phyloP scores from a whole-genome alignment of 169 alveolate species.

The Toxoplasma gondii region DNA sequence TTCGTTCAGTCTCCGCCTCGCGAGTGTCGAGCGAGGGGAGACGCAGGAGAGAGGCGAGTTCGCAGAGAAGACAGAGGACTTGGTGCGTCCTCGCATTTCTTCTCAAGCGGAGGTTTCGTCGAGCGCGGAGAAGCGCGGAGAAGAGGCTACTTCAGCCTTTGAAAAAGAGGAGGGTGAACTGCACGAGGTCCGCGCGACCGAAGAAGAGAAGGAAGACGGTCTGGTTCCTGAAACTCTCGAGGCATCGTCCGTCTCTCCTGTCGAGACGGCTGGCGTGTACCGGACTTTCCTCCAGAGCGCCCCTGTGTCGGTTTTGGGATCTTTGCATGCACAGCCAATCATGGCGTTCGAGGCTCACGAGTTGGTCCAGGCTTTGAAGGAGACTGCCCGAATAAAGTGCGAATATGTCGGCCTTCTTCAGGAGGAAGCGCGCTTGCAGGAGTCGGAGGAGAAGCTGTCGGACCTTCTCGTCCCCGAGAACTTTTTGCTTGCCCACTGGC shows the following conservation, averaged over 20 bases:
- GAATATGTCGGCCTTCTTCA: neutral
- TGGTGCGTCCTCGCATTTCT: neutral
- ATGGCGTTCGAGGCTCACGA: neutral
- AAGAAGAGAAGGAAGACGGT: no score
- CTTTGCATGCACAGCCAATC: neutral
- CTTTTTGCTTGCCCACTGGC: constrained; percentile 8
- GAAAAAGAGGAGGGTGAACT: no score
- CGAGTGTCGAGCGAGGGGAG: neutral
- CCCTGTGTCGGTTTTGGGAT: no score
- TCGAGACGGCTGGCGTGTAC: no score
- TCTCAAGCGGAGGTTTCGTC: neutral
- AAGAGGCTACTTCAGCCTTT: no score
- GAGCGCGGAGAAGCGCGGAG: no score
- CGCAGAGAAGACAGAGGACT: neutral
- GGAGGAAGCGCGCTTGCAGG: neutral
- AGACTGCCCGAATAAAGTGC: neutral
- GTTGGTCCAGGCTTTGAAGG: neutral
- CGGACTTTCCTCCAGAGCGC: no score
- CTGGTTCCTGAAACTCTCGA: no score
- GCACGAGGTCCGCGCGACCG: no score
- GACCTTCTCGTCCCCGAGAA: neutral
- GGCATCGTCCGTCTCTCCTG: no score
- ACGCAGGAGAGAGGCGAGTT: neutral
- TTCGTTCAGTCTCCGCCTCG: neutral
- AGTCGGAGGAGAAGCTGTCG: neutral